Base-by-base conservation (phyloP, 208 protist species). In the Leishmania braziliensis region DNA sequence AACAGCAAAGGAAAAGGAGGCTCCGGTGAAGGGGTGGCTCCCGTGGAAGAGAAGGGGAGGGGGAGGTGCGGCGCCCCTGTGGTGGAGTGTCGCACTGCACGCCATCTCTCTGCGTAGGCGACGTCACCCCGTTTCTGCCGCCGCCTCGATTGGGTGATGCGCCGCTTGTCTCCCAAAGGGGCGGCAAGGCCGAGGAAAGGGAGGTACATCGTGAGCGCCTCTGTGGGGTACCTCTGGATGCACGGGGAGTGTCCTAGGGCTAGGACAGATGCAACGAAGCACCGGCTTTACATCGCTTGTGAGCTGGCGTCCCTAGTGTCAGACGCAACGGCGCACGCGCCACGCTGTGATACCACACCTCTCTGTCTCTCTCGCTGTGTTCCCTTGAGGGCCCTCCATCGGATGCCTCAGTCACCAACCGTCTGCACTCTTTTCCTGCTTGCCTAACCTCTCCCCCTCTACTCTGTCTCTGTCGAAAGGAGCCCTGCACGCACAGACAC, bases 141-240 rank as follows among this genome's bases (percentile, higher is more conserved):
- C 26, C 62, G 43, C 33, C 10, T 77, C 62, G 23, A 23, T 46
- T 77, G 51, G 70, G 79, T 20, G 63, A 58, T 80, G 62, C 68
- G 78, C 23, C 54, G 36, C 29, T 20, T 79, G 26, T 83, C 29
- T 48, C 60, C 9, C 60, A 14, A 23, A 65, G 8, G 60, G 12
- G 60, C 60, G 5, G 60, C n/a, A 33, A 65, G 20, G n/a, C 16
- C 0, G 33, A 8, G 60, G 26, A 12, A 65, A 16, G 60, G 9
- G 23, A 29, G 9, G 0, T n/a, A 65, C 23, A 65, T 9, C 60
- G 12, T 60, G 54, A 5, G 16, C 16, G 20, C 20, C 20, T 16
- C 54, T 60, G 8, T 12, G 60, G 2, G 26, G 10, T 66, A n/a
- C 10, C 14, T 14, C 6, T 4, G 62, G 18, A 16, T 0, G 62